A percentile compares a stretch with the other conserved stretches of the same genome.
phyloP scores from a whole-genome alignment of 805 yeast species.

The Danielia oregonensis region DNA sequence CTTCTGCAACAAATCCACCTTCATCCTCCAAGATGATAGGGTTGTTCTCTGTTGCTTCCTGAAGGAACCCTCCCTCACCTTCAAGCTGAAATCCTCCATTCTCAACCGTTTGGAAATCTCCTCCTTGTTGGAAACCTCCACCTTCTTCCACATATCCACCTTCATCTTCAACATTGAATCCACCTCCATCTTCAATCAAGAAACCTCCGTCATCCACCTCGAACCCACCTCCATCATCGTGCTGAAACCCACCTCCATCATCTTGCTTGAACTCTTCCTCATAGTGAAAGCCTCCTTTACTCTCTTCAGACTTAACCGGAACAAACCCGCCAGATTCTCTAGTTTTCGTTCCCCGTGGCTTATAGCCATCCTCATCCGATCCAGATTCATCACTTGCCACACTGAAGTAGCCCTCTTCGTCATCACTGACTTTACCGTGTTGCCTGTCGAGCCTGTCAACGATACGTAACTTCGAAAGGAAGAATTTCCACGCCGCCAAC shows the following conservation, averaged over 20 bases:
- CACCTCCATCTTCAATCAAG: conserved; percentile 10
- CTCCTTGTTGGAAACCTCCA: too few relatives aligned
- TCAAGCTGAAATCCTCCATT: too few relatives aligned
- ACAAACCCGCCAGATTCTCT: too few relatives aligned
- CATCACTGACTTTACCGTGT: conserved; percentile 42
- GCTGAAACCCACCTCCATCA: conserved; percentile 2
- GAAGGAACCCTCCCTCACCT: too few relatives aligned
- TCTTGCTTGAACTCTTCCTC: conserved; percentile 26
- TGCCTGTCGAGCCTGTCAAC: conserved; percentile 40
- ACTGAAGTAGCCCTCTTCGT: conserved; percentile 18
- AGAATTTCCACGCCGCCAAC: conserved; percentile 50
- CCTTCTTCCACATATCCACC: conserved; percentile 1
- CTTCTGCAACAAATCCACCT: not conserved
- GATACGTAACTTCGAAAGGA: conserved; percentile 49
- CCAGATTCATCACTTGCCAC: conserved; percentile 15
- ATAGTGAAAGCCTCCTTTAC: too few relatives aligned
- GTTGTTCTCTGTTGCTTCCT: too few relatives aligned
- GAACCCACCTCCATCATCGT: conserved; percentile 3
- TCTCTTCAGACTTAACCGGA: too few relatives aligned
- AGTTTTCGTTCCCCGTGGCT: not conserved
- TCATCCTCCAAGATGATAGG: too few relatives aligned
- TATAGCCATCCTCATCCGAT: conserved; percentile 9
- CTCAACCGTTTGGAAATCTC: too few relatives aligned
- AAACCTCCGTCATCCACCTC: conserved; percentile 20
- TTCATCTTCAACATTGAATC: conserved; percentile 9